Conservation (phyloP, 2,329 filamentous ascomycete species). For the Penicillium palitans region DNA sequence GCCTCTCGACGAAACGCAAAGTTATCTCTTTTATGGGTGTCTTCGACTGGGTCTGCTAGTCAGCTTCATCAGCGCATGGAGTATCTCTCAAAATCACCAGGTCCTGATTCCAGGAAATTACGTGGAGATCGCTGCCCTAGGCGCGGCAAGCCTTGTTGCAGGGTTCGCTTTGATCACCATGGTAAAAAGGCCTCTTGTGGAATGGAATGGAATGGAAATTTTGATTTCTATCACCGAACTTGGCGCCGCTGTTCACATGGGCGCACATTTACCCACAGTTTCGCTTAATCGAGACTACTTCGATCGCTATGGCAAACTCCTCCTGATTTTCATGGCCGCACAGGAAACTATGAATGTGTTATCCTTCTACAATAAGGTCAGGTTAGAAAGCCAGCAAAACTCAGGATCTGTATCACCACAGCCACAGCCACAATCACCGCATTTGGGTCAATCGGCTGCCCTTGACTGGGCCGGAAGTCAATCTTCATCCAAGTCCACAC, state of each 20-base stretch:
- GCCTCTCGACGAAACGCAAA: constrained; percentile 13
- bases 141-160: constrained; percentile 41
- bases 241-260: constrained; percentile 40
- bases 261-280: constrained; percentile 35
- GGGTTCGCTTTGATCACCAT: constrained; percentile 43
- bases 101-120: constrained; percentile 39
- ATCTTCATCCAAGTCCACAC: constrained; percentile 8
- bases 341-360: constrained; percentile 40
- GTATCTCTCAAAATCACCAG: constrained; percentile 32
- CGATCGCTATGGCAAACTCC: constrained; percentile 41
- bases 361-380: constrained; percentile 24
- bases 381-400: constrained; percentile 11
- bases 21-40: constrained; percentile 28
- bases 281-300: constrained; percentile 37
- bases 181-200: constrained; percentile 37
- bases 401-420: constrained; percentile 4
- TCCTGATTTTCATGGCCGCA: constrained; percentile 41
- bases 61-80: constrained; percentile 35
- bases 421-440: constrained; percentile 13
- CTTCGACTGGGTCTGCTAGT: constrained; percentile 34
- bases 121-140: constrained; percentile 40
- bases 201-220: constrained; percentile 44
- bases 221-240: constrained; percentile 41
- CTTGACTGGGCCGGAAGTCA: constrained; percentile 8
- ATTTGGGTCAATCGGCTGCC: constrained; percentile 4